Evolutionary conservation across 73 alveolate species (phyloP).

Genomic region (Tetrahymena malaccensis): DNA sequence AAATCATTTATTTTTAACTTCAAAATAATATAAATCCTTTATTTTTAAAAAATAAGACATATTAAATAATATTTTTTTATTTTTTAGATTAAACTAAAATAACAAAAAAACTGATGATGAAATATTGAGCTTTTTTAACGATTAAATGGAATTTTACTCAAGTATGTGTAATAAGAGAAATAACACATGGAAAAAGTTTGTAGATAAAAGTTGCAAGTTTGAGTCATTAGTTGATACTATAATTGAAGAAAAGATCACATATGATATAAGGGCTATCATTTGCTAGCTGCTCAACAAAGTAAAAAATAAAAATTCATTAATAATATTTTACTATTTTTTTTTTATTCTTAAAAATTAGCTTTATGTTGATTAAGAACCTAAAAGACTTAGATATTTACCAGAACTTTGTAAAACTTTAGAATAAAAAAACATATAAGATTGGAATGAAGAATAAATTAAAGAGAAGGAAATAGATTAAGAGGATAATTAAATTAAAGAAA

Average conservation of each 20-base stretch:
- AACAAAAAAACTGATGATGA: background rate
- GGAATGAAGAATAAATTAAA: background rate
- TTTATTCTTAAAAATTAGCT: background rate
- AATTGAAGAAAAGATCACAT: constrained; percentile 7
- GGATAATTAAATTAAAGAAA: background rate
- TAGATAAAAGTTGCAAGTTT: constrained; percentile 1
- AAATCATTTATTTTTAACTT: too few relatives aligned
- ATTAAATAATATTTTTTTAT: background rate
- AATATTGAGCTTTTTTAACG: constrained; percentile 6
- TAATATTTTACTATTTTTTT: background rate
- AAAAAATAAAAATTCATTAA: background rate
- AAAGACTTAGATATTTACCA: constrained; percentile 27
- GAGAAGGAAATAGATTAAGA: constrained; percentile 9
- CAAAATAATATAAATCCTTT: background rate
- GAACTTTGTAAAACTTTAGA: constrained; percentile 29
- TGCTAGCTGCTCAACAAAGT: constrained; percentile 31
- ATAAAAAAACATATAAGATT: background rate
- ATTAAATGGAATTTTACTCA: constrained; percentile 22
- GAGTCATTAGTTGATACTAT: constrained; percentile 4
- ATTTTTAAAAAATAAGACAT: background rate
- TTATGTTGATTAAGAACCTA: constrained; percentile 35
- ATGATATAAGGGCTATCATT: constrained; percentile 36
- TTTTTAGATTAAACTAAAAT: background rate
- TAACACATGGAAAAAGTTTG: constrained; percentile 41
- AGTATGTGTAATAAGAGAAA: constrained; percentile 39